phyloP scores from a whole-genome alignment of 306 rosid species.

The Prunus campanulata region DNA sequence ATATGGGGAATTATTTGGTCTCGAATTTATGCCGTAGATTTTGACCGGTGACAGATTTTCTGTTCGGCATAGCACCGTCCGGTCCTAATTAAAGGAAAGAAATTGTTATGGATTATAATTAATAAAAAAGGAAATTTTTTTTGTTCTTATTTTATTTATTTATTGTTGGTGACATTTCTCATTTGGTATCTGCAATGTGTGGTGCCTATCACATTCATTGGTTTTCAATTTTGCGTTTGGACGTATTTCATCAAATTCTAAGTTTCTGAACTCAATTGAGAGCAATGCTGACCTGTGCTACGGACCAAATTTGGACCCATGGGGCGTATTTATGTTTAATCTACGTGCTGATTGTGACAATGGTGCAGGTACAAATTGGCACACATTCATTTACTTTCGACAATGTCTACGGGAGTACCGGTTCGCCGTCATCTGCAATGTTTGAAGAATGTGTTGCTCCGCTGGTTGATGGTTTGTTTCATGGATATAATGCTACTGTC shows the following conservation, averaged over 20 bases:
- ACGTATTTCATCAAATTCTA: background rate
- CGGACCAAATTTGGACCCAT: background rate
- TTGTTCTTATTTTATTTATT: background rate
- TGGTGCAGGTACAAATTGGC: conserved; percentile 88
- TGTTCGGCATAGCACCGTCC: background rate
- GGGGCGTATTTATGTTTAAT: background rate
- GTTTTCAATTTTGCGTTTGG: background rate
- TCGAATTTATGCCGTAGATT: conserved; percentile 4
- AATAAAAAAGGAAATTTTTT: background rate
- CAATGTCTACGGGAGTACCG: conserved; percentile 94
- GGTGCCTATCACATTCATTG: background rate
- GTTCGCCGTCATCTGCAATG: conserved; percentile 78
- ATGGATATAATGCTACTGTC: conserved; percentile 98
- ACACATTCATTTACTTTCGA: conserved; percentile 95
- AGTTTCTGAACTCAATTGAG: background rate
- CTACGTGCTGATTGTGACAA: conserved; percentile 22
- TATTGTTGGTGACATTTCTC: background rate
- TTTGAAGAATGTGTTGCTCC: conserved; percentile 87
- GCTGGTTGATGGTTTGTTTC: conserved; percentile 92
- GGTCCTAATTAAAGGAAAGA: background rate
- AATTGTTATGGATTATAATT: background rate
- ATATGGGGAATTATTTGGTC: background rate
- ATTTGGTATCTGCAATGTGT: background rate
- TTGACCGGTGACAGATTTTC: background rate
- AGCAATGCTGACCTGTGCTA: background rate